These are phyloP conservation scores for Phytophthora nicotianae DNA, from an alignment of 352 stramenopile species.

Conservation along the genomic window DNA sequence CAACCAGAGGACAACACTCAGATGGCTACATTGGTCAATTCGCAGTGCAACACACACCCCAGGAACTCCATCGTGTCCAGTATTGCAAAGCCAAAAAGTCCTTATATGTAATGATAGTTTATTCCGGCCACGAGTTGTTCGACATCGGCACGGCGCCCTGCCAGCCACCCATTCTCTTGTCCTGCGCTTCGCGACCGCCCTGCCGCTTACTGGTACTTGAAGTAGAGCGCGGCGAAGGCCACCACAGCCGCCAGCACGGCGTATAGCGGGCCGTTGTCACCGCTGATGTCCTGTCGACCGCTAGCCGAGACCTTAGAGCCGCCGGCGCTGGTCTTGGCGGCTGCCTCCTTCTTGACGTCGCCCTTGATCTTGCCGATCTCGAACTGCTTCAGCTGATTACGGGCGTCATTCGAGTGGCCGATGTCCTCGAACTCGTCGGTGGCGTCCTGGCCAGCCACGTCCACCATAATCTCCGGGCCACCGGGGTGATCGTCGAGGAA, in stretches of 20 bases:
- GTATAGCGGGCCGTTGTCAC: conserved; percentile 60
- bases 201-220: conserved; percentile 51
- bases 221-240: conserved; percentile 61
- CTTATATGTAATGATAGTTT: conserved; percentile 47
- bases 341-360: conserved; percentile 56
- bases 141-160: conserved; percentile 8
- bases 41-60: background rate
- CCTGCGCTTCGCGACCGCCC: conserved; percentile 1
- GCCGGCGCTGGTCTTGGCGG: conserved; percentile 17
- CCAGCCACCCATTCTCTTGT: conserved; percentile 12
- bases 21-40: conserved; percentile 13
- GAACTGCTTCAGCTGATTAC: conserved; percentile 93
- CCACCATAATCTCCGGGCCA: conserved; percentile 97
- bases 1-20: background rate
- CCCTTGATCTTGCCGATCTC: conserved; percentile 91
- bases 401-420: conserved; percentile 96
- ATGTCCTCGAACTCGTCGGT: conserved; percentile 97
- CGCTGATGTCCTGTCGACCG: conserved; percentile 65
- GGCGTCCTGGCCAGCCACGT: conserved; percentile 93
- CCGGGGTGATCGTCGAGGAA: conserved; percentile 99
- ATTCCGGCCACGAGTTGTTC: conserved; percentile 18
- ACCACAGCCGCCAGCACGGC: conserved; percentile 56
- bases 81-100: conserved; percentile 33
- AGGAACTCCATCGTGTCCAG: background rate
- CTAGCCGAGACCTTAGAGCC: conserved; percentile 33